Percentiles rank a stretch among this genome's conserved stretches.
Evolutionary conservation across 768 basidiomycete genomes (phyloP).

Genomic region (Xanthoconium stramineum): DNA sequence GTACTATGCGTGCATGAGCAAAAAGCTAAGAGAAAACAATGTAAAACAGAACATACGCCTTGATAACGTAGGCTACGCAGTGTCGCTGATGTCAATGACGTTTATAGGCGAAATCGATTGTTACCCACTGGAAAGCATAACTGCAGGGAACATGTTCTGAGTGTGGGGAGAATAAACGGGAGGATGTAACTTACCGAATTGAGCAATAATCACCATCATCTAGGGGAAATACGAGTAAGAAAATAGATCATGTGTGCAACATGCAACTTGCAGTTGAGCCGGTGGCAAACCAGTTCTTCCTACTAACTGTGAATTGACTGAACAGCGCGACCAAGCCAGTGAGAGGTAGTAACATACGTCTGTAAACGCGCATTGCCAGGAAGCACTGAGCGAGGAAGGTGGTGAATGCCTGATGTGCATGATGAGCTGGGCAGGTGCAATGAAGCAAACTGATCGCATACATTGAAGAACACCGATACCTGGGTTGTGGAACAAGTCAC

Average conservation of each 20-base stretch:
- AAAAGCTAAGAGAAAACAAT: background rate
- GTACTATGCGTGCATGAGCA: conserved; percentile 22
- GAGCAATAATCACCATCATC: conserved; percentile 32
- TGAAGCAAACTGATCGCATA: background rate
- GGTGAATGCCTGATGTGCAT: conserved; percentile 33
- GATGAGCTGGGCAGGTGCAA: background rate
- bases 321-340: background rate
- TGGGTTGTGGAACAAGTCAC: conserved; percentile 21
- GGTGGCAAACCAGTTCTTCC: conserved; percentile 39
- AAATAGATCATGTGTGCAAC: background rate
- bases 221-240: background rate
- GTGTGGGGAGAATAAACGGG: background rate
- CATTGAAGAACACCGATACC: conserved; percentile 44
- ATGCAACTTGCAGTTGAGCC: conserved; percentile 25
- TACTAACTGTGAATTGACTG: conserved; percentile 39
- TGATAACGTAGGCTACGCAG: conserved; percentile 32
- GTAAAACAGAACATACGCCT: conserved; percentile 31
- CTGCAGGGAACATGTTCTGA: conserved; percentile 17
- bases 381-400: conserved; percentile 55
- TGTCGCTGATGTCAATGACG: conserved; percentile 1
- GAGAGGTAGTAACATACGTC: conserved; percentile 26
- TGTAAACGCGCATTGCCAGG: conserved; percentile 48
- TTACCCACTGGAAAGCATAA: conserved; percentile 32
- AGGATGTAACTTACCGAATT: conserved; percentile 32
- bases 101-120: background rate